Conservation (phyloP, 1,284 basidiomycete genomes). For the Coniferiporia weirii region DNA sequence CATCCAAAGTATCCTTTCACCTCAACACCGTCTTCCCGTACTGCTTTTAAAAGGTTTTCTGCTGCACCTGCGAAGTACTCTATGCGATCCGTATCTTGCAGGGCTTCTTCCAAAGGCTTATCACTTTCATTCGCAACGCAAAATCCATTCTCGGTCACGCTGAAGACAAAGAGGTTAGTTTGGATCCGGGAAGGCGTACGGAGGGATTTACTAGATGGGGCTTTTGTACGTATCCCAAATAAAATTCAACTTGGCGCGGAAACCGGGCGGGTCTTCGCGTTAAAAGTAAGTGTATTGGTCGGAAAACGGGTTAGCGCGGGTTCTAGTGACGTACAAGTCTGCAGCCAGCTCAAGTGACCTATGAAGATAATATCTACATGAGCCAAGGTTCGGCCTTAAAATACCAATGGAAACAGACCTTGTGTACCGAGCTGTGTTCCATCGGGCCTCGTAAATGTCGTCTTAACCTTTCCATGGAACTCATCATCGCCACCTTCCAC, state of each 20-base stretch:
- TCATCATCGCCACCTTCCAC: constrained; percentile 59
- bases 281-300: background rate
- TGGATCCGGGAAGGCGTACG: background rate
- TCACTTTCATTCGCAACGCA: constrained; percentile 60
- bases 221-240: constrained; percentile 50
- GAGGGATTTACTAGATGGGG: constrained; percentile 23
- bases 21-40: constrained; percentile 60
- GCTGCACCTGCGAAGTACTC: constrained; percentile 65
- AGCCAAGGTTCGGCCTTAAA: background rate
- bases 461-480: constrained; percentile 56
- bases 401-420: constrained; percentile 27
- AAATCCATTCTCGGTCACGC: constrained; percentile 70
- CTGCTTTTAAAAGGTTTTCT: constrained; percentile 50
- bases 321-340: constrained; percentile 32
- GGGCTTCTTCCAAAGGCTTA: constrained; percentile 47
- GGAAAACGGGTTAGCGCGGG: background rate
- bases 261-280: constrained; percentile 43
- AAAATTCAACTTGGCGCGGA: constrained; percentile 63
- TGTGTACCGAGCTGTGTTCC: constrained; percentile 64
- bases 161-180: constrained; percentile 22
- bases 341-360: constrained; percentile 57
- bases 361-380: background rate
- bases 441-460: constrained; percentile 56
- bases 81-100: constrained; percentile 60
- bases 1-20: constrained; percentile 69